Percentiles rank a stretch among this genome's conserved stretches.
Evolutionary conservation across 2,329 filamentous ascomycete genomes (phyloP).

Genomic region (Macrophomina phaseolina): DNA sequence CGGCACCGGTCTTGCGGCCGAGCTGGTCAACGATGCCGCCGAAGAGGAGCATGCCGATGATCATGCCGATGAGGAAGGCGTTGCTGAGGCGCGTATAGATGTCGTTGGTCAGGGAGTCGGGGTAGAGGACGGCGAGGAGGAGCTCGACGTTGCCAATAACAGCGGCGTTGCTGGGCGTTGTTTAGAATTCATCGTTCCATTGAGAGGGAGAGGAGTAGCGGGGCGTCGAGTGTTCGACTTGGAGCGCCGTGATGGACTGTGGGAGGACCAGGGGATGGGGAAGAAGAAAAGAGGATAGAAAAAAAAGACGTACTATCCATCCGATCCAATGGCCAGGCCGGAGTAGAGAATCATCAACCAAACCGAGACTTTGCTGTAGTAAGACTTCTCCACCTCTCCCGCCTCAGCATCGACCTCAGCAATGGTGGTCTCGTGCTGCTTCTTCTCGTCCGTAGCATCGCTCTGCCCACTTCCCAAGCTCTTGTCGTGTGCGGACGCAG

Average conservation of each 20-base stretch:
- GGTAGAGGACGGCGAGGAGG: constrained; percentile 41
- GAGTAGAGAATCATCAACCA: constrained; percentile 43
- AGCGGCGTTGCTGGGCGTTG: constrained; percentile 35
- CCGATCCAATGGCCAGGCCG: constrained; percentile 42
- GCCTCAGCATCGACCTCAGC: constrained; percentile 10
- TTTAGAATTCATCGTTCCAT: constrained; percentile 12
- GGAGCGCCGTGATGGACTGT: no score
- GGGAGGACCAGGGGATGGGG: background rate
- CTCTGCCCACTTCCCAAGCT: background rate
- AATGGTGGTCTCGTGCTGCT: background rate
- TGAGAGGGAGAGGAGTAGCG: background rate
- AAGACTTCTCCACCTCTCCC: background rate
- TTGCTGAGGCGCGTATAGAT: constrained; percentile 42
- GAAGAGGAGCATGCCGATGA: constrained; percentile 43
- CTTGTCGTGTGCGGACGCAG: background rate
- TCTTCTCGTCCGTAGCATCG: background rate
- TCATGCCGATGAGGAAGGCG: constrained; percentile 43
- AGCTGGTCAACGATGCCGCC: constrained; percentile 42
- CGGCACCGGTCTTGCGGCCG: constrained; percentile 42
- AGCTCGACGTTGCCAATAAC: constrained; percentile 43
- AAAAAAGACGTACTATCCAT: constrained; percentile 35
- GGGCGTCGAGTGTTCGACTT: no score
- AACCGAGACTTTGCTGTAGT: constrained; percentile 23
- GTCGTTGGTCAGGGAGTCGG: constrained; percentile 36
- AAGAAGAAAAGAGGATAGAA: background rate